These are phyloP conservation scores for Cyberlindnera subsufficiens DNA, from an alignment of 805 yeast genomes.

Conservation along the genomic window DNA sequence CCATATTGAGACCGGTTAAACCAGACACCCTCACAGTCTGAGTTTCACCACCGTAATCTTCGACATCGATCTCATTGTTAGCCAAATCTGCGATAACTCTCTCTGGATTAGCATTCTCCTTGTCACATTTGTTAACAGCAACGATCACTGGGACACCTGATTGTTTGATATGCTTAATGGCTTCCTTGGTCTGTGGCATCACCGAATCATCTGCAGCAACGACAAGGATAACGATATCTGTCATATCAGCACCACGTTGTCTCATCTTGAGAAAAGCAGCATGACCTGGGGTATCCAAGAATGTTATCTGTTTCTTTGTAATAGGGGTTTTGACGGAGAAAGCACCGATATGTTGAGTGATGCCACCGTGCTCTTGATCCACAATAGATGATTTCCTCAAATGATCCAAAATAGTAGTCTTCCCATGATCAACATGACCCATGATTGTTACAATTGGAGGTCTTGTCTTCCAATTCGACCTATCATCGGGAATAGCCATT, in stretches of 20 bases:
- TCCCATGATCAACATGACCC: slow-evolving; percentile 99
- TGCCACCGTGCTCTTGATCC: slow-evolving; percentile 87
- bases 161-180: slow-evolving; percentile 84
- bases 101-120: slow-evolving; percentile 67
- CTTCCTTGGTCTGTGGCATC: slow-evolving; percentile 96
- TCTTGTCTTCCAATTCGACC: slow-evolving; percentile 45
- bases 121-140: slow-evolving; percentile 90
- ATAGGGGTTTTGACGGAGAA: slow-evolving; percentile 79
- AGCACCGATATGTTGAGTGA: slow-evolving; percentile 97
- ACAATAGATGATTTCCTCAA: slow-evolving; percentile 82
- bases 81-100: slow-evolving; percentile 76
- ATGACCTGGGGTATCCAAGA: slow-evolving; percentile 96
- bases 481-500: slow-evolving; percentile 34
- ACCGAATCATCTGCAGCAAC: slow-evolving; percentile 98
- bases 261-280: slow-evolving; percentile 96
- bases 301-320: slow-evolving; percentile 73
- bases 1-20: slow-evolving; percentile 85
- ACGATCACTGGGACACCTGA: slow-evolving; percentile 82
- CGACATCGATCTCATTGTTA: slow-evolving; percentile 73
- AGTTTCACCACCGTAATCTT: slow-evolving; percentile 92
- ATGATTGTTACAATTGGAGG: slow-evolving; percentile 96
- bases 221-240: slow-evolving; percentile 87
- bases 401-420: slow-evolving; percentile 87
- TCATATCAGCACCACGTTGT: slow-evolving; percentile 90
- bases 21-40: slow-evolving; percentile 88